Evolutionary conservation across 2,329 filamentous ascomycete genomes (phyloP), one percentile per base, ranked within the genome.

Genomic region (Cladosporium cucumerinum): DNA sequence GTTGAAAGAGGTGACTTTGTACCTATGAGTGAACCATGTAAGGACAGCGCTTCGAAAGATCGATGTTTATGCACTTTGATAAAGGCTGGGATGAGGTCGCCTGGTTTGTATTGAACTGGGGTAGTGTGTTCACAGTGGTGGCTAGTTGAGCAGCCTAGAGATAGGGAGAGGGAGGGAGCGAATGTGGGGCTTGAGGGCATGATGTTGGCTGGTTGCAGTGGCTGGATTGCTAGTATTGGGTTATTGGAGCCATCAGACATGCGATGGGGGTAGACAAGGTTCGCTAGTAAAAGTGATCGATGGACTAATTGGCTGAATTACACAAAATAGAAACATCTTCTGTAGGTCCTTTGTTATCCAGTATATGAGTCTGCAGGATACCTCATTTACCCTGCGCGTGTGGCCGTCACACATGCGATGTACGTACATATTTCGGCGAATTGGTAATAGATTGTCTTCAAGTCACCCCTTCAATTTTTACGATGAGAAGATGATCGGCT

Each of bases 61-160:
- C 36, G 32, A 34, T 62, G 34, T n/a, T 62, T 62, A 49, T 62
- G 48, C 1, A 62, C 14, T 21, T 55, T n/a, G 32, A 55, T 55
- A 34, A 11, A 21, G 10, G 25, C 60, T 54, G 65, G 63, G 51
- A 61, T 23, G 12, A 65, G 58, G 26, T 66, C 63, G 8, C 64
- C 39, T 12, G 51, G 60, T 26, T 34, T 54, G 21, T 51, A 59
- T 5, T 21, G 51, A 10, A 12, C 21, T 6, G 51, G 18, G 5
- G 18, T 54, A 26, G 18, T 52, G 51, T 10, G 4, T 21, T 11
- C 6, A 5, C 3, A 28, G 1, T 39, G 46, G 16, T 11, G 14
- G 18, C 2, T n/a, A 10, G 1, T 54, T 21, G 21, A 34, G 49
- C 59, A 93, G 92, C 71, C 52, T 25, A 61, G 21, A 7, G 48